phyloP scores from a whole-genome alignment of 108 stramenopile species.

The Stephanodiscus triporus region DNA sequence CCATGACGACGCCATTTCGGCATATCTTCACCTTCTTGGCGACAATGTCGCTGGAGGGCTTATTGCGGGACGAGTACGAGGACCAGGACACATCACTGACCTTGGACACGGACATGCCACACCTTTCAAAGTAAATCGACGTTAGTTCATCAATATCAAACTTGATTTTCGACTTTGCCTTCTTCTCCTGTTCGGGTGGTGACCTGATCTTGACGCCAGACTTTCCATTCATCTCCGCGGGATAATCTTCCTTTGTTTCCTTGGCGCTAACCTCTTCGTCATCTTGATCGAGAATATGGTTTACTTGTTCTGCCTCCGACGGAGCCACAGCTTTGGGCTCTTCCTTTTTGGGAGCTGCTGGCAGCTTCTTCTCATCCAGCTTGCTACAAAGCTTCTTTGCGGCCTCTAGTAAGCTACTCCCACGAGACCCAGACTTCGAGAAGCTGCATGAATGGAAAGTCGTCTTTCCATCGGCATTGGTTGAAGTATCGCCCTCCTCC shows the following conservation, averaged over 20 bases:
- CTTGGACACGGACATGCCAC: conserved; percentile 39
- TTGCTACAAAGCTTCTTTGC: conserved; percentile 45
- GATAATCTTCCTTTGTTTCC: conserved; percentile 24
- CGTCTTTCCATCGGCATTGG: conserved; percentile 6
- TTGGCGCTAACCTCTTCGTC: conserved; percentile 8
- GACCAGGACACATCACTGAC: conserved; percentile 49
- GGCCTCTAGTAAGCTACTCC: conserved; percentile 45
- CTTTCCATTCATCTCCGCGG: not conserved
- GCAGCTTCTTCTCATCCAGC: conserved; percentile 39
- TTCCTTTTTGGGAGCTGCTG: not conserved
- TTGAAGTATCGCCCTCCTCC: conserved; percentile 3
- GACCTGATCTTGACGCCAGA: conserved; percentile 4
- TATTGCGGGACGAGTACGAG: conserved; percentile 26
- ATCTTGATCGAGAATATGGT: conserved; percentile 8
- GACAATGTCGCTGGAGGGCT: conserved; percentile 7
- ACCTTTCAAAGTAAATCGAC: conserved; percentile 47
- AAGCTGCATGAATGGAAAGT: conserved; percentile 1
- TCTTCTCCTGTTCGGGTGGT: conserved; percentile 3
- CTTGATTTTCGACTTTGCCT: conserved; percentile 2
- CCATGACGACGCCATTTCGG: conserved; percentile 55
- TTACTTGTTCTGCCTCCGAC: not conserved
- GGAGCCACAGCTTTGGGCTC: not conserved
- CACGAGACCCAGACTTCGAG: conserved; percentile 23
- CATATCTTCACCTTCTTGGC: conserved; percentile 55
- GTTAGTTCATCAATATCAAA: conserved; percentile 47